Evolutionary conservation across 371 early-diverging fungal species (phyloP), one percentile per base, ranked within the genome.

Genomic region (Mucor irregularis): DNA sequence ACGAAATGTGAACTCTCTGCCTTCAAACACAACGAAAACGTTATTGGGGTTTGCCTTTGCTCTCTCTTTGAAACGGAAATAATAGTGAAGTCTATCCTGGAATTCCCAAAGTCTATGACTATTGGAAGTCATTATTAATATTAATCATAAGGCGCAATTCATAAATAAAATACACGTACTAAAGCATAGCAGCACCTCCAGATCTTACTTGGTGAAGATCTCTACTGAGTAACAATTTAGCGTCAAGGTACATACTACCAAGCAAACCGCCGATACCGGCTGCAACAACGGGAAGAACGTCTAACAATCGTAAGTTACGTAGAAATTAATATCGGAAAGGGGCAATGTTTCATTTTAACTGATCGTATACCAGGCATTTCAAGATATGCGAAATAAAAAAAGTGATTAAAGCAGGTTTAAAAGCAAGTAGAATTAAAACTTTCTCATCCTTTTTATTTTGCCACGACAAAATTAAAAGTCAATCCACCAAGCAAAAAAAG

Each of bases 241-340:
- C 48, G 42, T 71, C 71, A 8, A 67, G 47, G 35, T 71, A 71
- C 68, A 67, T 67, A 21, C 48, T 56, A n/a, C 68, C 68, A 26
- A 71, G 45, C 11, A 58, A 34, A 31, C 62, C 50, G 14, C 56
- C 62, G 4, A 59, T 13, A 21, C 58, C 66, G n/a, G 66, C 59
- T 11, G 58, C 66, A 33, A 49, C 62, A 13, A 54, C 55, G 17
- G 56, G 52, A 35, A 60, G 44, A 33, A 56, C 11, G 30, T 43
- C 51, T 61, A 52, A 44, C 19, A 29, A 26, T 17, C 24, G 25
- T 47, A 46, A 22, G 44, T 25, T 44, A 25, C 31, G 21, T 8
- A 19, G 16, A n/a, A n/a, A n/a, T n/a, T n/a, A n/a, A n/a, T n/a
- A n/a, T n/a, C n/a, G n/a, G n/a, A n/a, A n/a, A n/a, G n/a, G n/a